Evolutionary conservation across 176 grass and related monocot genomes (phyloP).

Genomic region (Triticum urartu): DNA sequence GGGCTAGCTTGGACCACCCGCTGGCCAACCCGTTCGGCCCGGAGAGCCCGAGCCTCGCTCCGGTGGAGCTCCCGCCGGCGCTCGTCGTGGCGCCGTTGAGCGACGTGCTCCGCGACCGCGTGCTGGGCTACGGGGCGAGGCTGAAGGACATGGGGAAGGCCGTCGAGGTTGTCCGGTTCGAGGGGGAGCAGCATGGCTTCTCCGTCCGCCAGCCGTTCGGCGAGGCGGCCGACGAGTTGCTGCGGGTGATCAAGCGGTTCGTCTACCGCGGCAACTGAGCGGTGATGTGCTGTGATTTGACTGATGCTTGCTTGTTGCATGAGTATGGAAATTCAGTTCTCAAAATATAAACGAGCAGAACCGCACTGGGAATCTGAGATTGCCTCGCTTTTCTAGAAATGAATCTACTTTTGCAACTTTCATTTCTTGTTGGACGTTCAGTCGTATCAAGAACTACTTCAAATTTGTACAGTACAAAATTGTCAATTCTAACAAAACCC

Average conservation of each 20-base stretch:
- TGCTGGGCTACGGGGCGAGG: constrained; percentile 44
- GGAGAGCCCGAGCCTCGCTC: constrained; percentile 28
- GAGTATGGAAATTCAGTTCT: too few species aligned
- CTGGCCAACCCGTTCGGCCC: constrained; percentile 65
- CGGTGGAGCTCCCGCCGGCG: constrained; percentile 37
- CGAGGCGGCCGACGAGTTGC: constrained; percentile 40
- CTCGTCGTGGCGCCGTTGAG: constrained; percentile 46
- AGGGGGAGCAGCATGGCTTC: constrained; percentile 55
- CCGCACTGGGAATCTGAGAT: too few species aligned
- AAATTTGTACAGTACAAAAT: too few species aligned
- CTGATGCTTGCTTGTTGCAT: too few species aligned
- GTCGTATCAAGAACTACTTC: too few species aligned
- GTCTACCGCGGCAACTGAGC: neutral
- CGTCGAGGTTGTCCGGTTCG: constrained; percentile 51
- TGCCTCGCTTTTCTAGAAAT: too few species aligned
- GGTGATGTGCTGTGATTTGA: neutral
- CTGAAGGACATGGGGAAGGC: constrained; percentile 51
- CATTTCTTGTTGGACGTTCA: too few species aligned
- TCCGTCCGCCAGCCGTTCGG: constrained; percentile 18
- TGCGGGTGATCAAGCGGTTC: constrained; percentile 31
- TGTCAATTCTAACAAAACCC: too few species aligned
- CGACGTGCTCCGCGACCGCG: constrained; percentile 45
- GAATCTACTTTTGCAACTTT: too few species aligned
- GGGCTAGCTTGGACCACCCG: constrained; percentile 53
- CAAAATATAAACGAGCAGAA: too few species aligned